A percentile compares a stretch with the other conserved stretches of the same genome.
Conservation (phyloP, 2,329 filamentous ascomycete genomes). For the Laburnicola sp. region DNA sequence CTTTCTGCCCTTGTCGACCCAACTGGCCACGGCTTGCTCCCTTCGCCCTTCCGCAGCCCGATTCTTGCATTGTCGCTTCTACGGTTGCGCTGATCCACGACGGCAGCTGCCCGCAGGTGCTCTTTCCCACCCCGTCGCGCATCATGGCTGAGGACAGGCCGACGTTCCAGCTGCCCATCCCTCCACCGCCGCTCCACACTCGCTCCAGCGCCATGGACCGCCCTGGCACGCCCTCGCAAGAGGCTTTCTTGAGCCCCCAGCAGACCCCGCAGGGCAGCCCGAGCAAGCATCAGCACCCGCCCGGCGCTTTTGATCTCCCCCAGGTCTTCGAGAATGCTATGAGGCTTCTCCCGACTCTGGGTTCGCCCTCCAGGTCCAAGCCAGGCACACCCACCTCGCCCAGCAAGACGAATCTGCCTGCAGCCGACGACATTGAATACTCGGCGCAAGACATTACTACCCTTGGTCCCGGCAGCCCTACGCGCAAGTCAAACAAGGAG, state of each 20-base stretch:
- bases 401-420: slow-evolving; percentile 61
- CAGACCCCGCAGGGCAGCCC: slow-evolving; percentile 79
- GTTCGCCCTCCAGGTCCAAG: slow-evolving; percentile 64
- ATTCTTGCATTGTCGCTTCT: slow-evolving; percentile 1
- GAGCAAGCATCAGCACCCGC: slow-evolving; percentile 76
- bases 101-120: slow-evolving; percentile 23
- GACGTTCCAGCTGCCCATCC: slow-evolving; percentile 45
- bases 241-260: slow-evolving; percentile 71
- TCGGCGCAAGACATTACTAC: slow-evolving; percentile 42
- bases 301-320: slow-evolving; percentile 75
- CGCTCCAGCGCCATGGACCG: slow-evolving; percentile 52
- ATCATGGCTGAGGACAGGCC: slow-evolving; percentile 36
- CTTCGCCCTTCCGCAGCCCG: neutral
- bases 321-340: slow-evolving; percentile 70
- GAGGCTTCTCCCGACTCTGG: slow-evolving; percentile 65
- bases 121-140: slow-evolving; percentile 18
- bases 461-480: slow-evolving; percentile 60
- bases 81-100: slow-evolving; percentile 3
- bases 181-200: slow-evolving; percentile 57
- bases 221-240: slow-evolving; percentile 62
- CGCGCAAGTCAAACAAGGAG: slow-evolving; percentile 76
- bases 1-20: slow-evolving; percentile 1
- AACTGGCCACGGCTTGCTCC: slow-evolving; percentile 1
- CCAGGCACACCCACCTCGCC: slow-evolving; percentile 64
- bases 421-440: slow-evolving; percentile 62